Evolutionary conservation across 371 early-diverging fungal species (phyloP), one percentile per base, ranked within the genome.

Genomic region (Umbelopsis sp.): DNA sequence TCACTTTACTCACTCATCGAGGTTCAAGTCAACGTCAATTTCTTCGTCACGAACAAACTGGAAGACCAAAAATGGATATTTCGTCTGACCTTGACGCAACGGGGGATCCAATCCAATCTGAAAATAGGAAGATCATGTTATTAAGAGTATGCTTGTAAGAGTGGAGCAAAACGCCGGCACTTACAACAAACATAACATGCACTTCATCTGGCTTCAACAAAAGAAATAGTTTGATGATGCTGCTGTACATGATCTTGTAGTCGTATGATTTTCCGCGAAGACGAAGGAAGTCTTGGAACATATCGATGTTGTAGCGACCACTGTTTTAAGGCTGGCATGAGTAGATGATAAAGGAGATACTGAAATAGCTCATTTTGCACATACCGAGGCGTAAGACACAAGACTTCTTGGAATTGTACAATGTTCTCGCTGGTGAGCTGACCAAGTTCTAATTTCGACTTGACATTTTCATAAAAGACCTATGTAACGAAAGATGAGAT

Each of bases 31-130:
- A 4, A 93, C 78, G 57, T 96, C 95, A 11, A 91, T 87, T 68
- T 97, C 96, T 66, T 97, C 96, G 69, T 97, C 96, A 44, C 91
- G 86, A 38, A 92, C 91, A 85, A 99, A 96, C 76, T 98, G 97
- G 81, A 99, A 91, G 12, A 98, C 98, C 74, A 99, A 75, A 84
- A 93, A 97, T 7, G 97, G 95, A 84, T 99, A 99, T 74, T 94
- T 88, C 25, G 99, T 99, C 79, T 99, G 99, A 63, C 99, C 99
- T 81, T 99, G 99, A 63, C 99, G 89, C 63, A 99, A 82, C 16
- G 99, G 99, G 53, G 99, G 98, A 71, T 97, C 97, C 72, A 99
- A 85, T 35, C 93, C 94, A 66, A 99, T 87, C 87, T 87, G 74
- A 14, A 4, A 3, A 29, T 29, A 41, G 50, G 6, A 64, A 32